Base-by-base conservation (phyloP, 2,329 filamentous ascomycete species). In the Xylaria sp. region DNA sequence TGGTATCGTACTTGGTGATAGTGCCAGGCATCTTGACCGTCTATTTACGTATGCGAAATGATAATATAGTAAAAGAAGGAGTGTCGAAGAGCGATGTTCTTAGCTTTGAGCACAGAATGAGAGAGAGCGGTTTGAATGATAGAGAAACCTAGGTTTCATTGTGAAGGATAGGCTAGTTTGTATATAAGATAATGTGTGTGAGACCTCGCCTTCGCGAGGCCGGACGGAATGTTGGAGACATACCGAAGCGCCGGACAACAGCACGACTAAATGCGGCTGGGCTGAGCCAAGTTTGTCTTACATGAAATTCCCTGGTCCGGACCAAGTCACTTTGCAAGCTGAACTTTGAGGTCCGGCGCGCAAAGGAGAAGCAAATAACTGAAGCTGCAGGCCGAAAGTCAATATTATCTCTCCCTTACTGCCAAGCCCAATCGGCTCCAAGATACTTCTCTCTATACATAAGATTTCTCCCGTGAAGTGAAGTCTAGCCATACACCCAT, bases 1-100 rank as follows among this genome's bases (percentile, higher is more conserved):
- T 78, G 59, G 73, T 70, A 72, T 81, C 79, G 73, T 80, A 80
- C 72, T 79, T 80, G 69, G 75, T 77, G 51, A 77, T 74, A 49
- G 74, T 44, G 51, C 77, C 78, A 71, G 79, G 79, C 79, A 81
- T 81, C 31, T 76, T 79, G 75, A 72, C 17, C 23, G 60, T 63
- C 26, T 56, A 33, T 62, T 46, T 6, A 38, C 48, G 9, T 61
- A 44, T 40, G 44, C 6, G 40, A 33, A 49, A 5, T 11, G 23
- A 62, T 20, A 26, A 40, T 60, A 20, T 57, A 66, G 68, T 62
- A 65, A 67, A 46, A 58, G 33, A 63, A 57, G 23, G 58, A 63
- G 42, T 26, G 57, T 61, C 42, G 53, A 53, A 13, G 15, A 56
- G 57, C 10, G 44, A 59, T 3, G 28, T n/a, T 51, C 38, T 56